These are phyloP conservation scores for Escallonia rubra DNA, from an alignment of 129 eudicot species.

Conservation along the genomic window DNA sequence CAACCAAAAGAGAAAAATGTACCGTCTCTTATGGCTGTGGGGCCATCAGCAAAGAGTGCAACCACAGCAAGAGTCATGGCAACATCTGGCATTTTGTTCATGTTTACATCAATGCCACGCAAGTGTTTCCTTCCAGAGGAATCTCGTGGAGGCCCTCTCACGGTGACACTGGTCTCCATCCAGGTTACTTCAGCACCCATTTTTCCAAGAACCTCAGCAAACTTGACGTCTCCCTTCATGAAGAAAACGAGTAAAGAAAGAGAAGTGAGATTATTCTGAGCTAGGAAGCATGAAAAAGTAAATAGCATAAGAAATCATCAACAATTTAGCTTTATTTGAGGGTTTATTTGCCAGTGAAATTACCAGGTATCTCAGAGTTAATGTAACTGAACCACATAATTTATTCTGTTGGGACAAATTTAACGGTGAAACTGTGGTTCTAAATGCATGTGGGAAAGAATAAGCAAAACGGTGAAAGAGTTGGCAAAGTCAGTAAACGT, in stretches of 20 bases:
- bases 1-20: constrained; percentile 9
- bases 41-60: constrained; percentile 89
- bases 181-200: constrained; percentile 97
- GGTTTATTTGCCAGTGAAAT: not conserved
- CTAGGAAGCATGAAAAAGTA: not conserved
- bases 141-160: constrained; percentile 73
- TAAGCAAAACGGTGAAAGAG: too few species aligned
- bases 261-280: not conserved
- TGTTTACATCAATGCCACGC: constrained; percentile 83
- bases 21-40: constrained; percentile 98
- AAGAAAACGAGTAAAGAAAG: constrained; percentile 1
- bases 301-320: not conserved
- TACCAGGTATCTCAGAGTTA: constrained; percentile 1
- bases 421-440: not conserved
- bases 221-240: constrained; percentile 87
- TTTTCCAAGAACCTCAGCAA: constrained; percentile 97
- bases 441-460: not conserved
- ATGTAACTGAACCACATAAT: not conserved
- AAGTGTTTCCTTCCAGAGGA: constrained; percentile 69
- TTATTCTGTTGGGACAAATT: not conserved
- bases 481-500: too few species aligned
- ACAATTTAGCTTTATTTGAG: not conserved
- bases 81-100: constrained; percentile 99
- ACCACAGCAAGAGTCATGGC: constrained; percentile 99
- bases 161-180: constrained; percentile 94